Base-by-base conservation (phyloP, 164 flowering plant species). In the Euptelea pleiosperma region DNA sequence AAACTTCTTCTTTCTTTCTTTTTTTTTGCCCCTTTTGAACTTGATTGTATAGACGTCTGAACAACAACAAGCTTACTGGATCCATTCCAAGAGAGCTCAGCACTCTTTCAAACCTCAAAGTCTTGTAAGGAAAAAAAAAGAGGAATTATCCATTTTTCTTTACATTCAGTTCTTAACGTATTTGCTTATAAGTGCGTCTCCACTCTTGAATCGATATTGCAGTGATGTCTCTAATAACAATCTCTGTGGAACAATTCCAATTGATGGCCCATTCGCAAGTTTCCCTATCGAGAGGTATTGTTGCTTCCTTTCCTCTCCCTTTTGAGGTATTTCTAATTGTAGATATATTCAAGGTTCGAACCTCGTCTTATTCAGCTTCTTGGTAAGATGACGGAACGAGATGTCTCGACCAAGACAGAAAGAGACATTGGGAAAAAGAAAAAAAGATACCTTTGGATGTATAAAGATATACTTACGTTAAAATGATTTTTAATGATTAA, bases 191-290 rank as follows among this genome's bases (percentile, higher is more conserved):
- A 28, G 33, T 25, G 29, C n/a, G n/a, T 31, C 46, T 3, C 35
- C 14, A 16, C 24, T 35, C 40, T 34, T 57, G 28, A 8, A 35
- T n/a, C n/a, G n/a, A n/a, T 67, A 21, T 64, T 77, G 77, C 83
- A 89, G 96, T 63, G 96, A 89, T 79, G 86, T 89, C 48, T 86
- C 91, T 12, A 73, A 76, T 62, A 89, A 86, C 55, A 73, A 81
- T 68, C 82, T 89, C 0, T 86, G 96, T 40, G 93, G 96, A 64
- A 89, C 93, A 41, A 82, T 89, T 49, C 93, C 96, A 2, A 77
- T 79, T 30, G 91, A 81, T 63, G 96, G 96, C 3, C 87, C 93
- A 2, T 89, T 86, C 45, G 60, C 39, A 4, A 77, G 61, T 29
- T 89, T 89, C 57, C 77, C 93, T 7, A 39, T 78, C 61, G 71